phyloP scores from a whole-genome alignment of 106 monocot genomes.

The Dendrobium catenatum region DNA sequence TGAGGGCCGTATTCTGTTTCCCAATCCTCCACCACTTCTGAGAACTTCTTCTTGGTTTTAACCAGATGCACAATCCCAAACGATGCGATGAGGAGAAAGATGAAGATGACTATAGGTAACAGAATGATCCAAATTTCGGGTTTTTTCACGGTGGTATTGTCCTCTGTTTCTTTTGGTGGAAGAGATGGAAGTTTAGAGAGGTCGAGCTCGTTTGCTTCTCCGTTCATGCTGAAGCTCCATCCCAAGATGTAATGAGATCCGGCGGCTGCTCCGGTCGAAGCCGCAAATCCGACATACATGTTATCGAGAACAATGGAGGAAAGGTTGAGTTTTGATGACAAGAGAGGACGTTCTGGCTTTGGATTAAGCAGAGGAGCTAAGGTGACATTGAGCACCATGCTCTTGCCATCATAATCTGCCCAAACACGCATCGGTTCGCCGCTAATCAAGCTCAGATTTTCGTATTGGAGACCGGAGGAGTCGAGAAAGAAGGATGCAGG shows the following conservation, averaged over 20 bases:
- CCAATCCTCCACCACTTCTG: slow-evolving; percentile 24
- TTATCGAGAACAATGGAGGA: slow-evolving; percentile 5
- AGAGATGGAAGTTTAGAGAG: slow-evolving; percentile 7
- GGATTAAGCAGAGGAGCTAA: neutral
- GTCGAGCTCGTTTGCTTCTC: neutral
- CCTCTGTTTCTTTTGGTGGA: neutral
- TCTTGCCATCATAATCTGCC: slow-evolving; percentile 7
- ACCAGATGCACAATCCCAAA: neutral
- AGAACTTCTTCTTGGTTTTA: slow-evolving; percentile 4
- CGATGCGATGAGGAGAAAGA: neutral
- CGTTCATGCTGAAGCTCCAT: slow-evolving; percentile 14
- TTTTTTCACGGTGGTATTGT: neutral
- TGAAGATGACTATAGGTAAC: neutral
- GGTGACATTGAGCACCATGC: neutral
- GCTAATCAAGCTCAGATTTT: slow-evolving; percentile 16
- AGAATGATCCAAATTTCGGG: neutral
- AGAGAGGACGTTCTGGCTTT: slow-evolving; percentile 2
- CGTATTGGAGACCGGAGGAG: neutral
- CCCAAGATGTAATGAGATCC: slow-evolving; percentile 9
- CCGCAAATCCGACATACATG: slow-evolving; percentile 13
- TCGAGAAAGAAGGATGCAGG: slow-evolving; percentile 7
- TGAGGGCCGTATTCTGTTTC: slow-evolving; percentile 22
- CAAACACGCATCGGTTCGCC: slow-evolving; percentile 13
- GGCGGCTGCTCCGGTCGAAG: slow-evolving; percentile 1
- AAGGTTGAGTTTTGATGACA: slow-evolving; percentile 11